A percentile compares a stretch with the other conserved stretches of the same genome.
Conservation (phyloP, 805 yeast species). For the Barnettozyma vustinii region DNA sequence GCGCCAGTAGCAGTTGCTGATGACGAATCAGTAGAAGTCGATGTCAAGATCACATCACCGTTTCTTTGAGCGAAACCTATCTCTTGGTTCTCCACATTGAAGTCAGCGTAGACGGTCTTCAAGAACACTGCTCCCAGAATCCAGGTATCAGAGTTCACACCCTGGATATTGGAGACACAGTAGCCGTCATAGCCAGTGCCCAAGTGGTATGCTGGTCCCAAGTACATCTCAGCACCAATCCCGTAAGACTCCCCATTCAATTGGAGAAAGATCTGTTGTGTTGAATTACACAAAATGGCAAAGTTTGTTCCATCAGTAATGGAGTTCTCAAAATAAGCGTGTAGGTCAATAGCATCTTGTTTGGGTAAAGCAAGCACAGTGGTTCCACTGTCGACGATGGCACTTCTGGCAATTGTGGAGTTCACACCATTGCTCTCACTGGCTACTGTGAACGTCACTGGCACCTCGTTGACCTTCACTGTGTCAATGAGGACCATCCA, state of each 20-base stretch:
- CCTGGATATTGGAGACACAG: slow-evolving; percentile 64
- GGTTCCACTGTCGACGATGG: slow-evolving; percentile 62
- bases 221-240: slow-evolving; percentile 37
- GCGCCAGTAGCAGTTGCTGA: slow-evolving; percentile 2
- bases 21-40: slow-evolving; percentile 10
- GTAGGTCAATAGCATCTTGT: slow-evolving; percentile 48
- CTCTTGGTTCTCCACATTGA: slow-evolving; percentile 43
- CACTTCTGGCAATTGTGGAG: slow-evolving; percentile 29
- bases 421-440: slow-evolving; percentile 3
- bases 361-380: slow-evolving; percentile 53
- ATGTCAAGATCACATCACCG: slow-evolving; percentile 24
- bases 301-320: slow-evolving; percentile 58
- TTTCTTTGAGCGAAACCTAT: slow-evolving; percentile 52
- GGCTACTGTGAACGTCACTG: slow-evolving; percentile 29
- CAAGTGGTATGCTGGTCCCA: slow-evolving; percentile 42
- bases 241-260: slow-evolving; percentile 43
- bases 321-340: slow-evolving; percentile 44
- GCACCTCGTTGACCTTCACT: slow-evolving; percentile 31
- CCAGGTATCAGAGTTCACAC: slow-evolving; percentile 46
- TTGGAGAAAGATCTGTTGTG: slow-evolving; percentile 34
- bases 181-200: slow-evolving; percentile 37
- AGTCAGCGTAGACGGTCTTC: slow-evolving; percentile 49
- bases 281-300: slow-evolving; percentile 53
- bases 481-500: slow-evolving; percentile 47
- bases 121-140: slow-evolving; percentile 61